Percentiles rank a stretch among this genome's conserved stretches.
Conservation (phyloP, 305 asterid genomes). For the Coffea humblotiana region DNA sequence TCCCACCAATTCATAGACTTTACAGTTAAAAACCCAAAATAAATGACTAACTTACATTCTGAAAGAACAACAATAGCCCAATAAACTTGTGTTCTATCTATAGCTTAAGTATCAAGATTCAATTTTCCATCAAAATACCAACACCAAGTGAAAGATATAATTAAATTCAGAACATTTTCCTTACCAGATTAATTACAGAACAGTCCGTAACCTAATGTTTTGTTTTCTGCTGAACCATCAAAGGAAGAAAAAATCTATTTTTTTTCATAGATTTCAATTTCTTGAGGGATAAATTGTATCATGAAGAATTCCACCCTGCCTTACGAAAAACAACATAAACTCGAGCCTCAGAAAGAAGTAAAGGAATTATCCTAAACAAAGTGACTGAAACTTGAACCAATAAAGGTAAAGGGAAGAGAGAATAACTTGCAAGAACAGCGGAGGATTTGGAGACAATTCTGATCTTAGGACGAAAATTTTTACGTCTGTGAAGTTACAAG, state of each 20-base stretch:
- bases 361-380: background rate
- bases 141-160: background rate
- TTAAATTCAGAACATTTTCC: too few species aligned
- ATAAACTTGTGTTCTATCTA: background rate
- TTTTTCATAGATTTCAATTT: background rate
- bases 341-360: background rate
- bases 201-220: too few species aligned
- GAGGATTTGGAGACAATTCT: background rate
- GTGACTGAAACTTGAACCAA: background rate
- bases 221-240: too few species aligned
- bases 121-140: background rate
- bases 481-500: background rate
- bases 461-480: background rate
- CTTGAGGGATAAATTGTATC: background rate
- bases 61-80: background rate
- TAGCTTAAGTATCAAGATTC: background rate
- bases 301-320: background rate
- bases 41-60: background rate
- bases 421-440: constrained; percentile 4
- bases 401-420: background rate
- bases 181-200: too few species aligned
- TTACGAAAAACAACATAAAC: background rate
- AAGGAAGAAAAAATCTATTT: too few species aligned
- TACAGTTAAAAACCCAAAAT: background rate
- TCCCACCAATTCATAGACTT: background rate